These are phyloP conservation scores for Thyridium curvatum DNA, from an alignment of 2,329 filamentous ascomycete genomes.

Conservation along the genomic window DNA sequence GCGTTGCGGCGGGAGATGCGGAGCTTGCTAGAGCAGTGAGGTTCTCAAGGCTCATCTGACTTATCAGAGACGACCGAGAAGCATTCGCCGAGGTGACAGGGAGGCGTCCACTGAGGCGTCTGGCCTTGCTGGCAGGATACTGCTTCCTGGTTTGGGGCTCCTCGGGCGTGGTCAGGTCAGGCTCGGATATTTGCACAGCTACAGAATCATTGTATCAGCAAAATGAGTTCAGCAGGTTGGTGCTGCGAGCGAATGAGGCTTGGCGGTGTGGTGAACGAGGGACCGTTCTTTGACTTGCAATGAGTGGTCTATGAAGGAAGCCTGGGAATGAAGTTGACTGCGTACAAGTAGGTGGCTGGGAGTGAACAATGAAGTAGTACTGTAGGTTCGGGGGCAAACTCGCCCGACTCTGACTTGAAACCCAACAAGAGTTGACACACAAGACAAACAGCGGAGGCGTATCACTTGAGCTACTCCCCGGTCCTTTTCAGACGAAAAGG, in stretches of 20 bases:
- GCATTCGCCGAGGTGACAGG: conserved; percentile 27
- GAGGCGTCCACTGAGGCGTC: conserved; percentile 36
- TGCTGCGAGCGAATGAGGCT: too few relatives aligned
- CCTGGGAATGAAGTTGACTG: too few relatives aligned
- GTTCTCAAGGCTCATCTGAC: conserved; percentile 27
- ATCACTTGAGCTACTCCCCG: background rate
- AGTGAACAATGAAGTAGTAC: too few relatives aligned
- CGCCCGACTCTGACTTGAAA: background rate
- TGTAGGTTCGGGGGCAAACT: too few relatives aligned
- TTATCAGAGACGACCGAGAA: conserved; percentile 37
- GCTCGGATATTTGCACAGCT: conserved; percentile 56
- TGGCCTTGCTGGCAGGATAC: conserved; percentile 35
- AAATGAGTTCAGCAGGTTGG: too few relatives aligned
- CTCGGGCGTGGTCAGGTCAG: conserved; percentile 27
- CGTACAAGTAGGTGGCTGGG: too few relatives aligned
- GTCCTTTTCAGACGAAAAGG: background rate
- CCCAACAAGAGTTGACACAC: background rate
- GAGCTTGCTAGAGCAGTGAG: conserved; percentile 14
- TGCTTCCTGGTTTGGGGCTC: conserved; percentile 33
- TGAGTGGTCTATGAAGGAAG: too few relatives aligned
- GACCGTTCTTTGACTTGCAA: too few relatives aligned
- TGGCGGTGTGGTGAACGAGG: background rate
- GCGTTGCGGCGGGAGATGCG: conserved; percentile 16
- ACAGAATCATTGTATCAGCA: too few relatives aligned
- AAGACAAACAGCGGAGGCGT: background rate